Evolutionary conservation across 495 filamentous ascomycete genomes (phyloP).

Genomic region (Aspergillus diversus): DNA sequence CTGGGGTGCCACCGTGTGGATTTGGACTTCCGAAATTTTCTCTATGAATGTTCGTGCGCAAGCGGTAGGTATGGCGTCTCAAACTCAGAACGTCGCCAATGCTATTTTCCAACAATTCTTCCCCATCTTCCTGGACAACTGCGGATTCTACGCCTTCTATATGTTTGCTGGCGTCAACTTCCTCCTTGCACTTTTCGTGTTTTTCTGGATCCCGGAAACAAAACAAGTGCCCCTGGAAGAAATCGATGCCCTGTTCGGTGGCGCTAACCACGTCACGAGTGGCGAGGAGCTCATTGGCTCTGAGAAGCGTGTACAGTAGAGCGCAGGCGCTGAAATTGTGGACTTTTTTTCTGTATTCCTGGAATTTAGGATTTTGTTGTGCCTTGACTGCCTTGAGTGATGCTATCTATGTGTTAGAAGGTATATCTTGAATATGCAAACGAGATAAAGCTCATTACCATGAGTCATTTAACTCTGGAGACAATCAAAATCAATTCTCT

Average conservation of each 20-base stretch:
- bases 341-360: not conserved
- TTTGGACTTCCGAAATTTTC: constrained; percentile 69
- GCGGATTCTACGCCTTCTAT: constrained; percentile 58
- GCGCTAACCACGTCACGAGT: constrained; percentile 59
- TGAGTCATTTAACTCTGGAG: too few relatives aligned
- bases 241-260: constrained; percentile 64
- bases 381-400: not conserved
- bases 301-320: constrained; percentile 31
- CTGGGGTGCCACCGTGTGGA: constrained; percentile 70
- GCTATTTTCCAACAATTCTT: constrained; percentile 69
- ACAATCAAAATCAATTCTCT: too few relatives aligned
- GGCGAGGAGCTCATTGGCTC: constrained; percentile 46
- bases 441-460: too few relatives aligned
- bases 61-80: constrained; percentile 69
- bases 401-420: not conserved
- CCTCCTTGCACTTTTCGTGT: constrained; percentile 69
- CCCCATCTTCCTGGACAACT: constrained; percentile 63
- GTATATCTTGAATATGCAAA: too few relatives aligned
- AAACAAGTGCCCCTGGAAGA: constrained; percentile 69
- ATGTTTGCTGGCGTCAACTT: constrained; percentile 58
- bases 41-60: constrained; percentile 69
- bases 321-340: constrained; percentile 2
- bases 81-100: constrained; percentile 69
- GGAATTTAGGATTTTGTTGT: not conserved
- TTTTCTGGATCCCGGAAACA: constrained; percentile 75